Evolutionary conservation across 2,329 filamentous ascomycete species (phyloP), one percentile per base, ranked within the genome.

Genomic region (Pleomassaria siparia): DNA sequence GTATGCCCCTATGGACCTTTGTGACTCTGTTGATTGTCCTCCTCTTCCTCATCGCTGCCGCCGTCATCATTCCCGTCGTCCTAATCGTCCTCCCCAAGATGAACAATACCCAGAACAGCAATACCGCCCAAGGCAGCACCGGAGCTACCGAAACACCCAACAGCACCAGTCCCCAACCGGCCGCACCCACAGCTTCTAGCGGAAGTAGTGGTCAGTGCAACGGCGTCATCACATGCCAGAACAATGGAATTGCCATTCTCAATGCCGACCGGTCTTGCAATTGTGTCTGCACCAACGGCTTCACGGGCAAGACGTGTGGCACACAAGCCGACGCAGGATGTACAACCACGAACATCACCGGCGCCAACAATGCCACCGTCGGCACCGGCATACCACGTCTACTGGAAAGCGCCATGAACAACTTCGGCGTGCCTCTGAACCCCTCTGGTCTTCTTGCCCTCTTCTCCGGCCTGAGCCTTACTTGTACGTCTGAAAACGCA

Each of bases 211-310:
- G 49, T 8, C 60, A 68, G 50, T 95, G 90, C 66, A 77, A 82
- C 55, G 72, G 76, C 30, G 78, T 79, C 24, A 72, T 87, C 12
- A 78, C 76, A 0, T 96, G 92, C 63, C 74, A 81, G 43, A 96
- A 97, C 55, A 90, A 89, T 9, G 92, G 92, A 22, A 84, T 85
- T 15, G 91, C 85, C 46, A 81, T 92, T 13, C 71, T 90, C 16
- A 82, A 80, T 13, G 76, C 82, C 47, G 80, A 82, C 35, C 66
- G 66, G 3, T 75, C 80, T 16, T 97, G 92, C 72, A 86, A 86
- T 11, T 99, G 92, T 67, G 83, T 96, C 35, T 99, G 92, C 71
- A 84, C 86, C 18, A 91, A 94, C 60, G 90, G 91, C 1, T 97
- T 92, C 67, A 91, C 88, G 0, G 86, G 86, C 18, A 72, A 72